Percentiles rank a stretch among this genome's conserved stretches.
Evolutionary conservation across 352 stramenopile species (phyloP).

Genomic region (Elongisporangium prolatum): DNA sequence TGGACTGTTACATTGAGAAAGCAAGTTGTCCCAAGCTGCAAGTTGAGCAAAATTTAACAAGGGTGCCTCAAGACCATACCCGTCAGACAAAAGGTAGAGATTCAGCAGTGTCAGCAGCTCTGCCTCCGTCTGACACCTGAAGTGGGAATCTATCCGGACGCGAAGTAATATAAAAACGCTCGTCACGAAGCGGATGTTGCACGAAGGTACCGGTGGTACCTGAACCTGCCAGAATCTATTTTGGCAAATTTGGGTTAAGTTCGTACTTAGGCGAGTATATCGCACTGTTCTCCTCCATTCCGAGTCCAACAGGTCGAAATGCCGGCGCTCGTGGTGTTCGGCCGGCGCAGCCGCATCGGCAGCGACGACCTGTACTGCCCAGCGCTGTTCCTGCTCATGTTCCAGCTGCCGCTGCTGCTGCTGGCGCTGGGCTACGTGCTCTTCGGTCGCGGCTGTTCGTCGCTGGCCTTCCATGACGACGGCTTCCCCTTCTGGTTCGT

Average conservation of each 20-base stretch:
- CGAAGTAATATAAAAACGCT: neutral
- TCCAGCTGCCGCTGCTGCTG: constrained; percentile 68
- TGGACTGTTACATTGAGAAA: too few species aligned
- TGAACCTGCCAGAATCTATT: neutral
- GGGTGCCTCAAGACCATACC: neutral
- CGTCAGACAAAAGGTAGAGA: neutral
- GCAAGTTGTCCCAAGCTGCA: neutral
- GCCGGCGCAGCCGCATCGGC: constrained; percentile 72
- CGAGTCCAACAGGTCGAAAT: constrained; percentile 18
- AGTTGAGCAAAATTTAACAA: neutral
- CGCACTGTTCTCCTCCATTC: neutral
- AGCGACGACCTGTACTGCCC: constrained; percentile 86
- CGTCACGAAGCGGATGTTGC: neutral
- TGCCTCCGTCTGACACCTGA: too few species aligned
- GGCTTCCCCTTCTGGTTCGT: constrained; percentile 82
- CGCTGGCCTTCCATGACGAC: constrained; percentile 44
- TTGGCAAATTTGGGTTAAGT: neutral
- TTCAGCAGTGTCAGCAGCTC: too few species aligned
- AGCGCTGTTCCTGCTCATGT: constrained; percentile 67
- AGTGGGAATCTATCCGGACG: neutral
- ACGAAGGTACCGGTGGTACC: neutral
- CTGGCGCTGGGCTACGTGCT: constrained; percentile 56
- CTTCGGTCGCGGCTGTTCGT: constrained; percentile 63
- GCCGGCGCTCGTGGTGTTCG: constrained; percentile 83
- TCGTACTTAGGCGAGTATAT: neutral